phyloP scores from a whole-genome alignment of 768 basidiomycete species.

The Trametes meyenii region DNA sequence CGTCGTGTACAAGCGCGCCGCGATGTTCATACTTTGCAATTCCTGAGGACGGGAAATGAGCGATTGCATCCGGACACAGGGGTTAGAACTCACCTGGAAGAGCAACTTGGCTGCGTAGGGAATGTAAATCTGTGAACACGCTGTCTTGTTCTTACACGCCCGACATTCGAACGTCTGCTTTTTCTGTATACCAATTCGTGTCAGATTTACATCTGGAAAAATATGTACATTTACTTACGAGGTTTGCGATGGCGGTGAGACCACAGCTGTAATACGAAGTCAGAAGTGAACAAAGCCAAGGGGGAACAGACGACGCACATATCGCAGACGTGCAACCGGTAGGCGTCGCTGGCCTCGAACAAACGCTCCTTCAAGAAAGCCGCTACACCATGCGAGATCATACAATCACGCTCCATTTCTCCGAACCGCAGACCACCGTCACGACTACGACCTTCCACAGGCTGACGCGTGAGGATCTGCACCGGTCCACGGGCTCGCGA shows the following conservation, averaged over 20 bases:
- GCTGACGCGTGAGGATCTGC: constrained; percentile 96
- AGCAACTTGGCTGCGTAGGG: constrained; percentile 97
- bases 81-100: constrained; percentile 71
- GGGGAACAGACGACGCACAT: constrained; percentile 60
- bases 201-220: constrained; percentile 1
- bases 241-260: constrained; percentile 94
- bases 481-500: constrained; percentile 96
- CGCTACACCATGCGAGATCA: constrained; percentile 99
- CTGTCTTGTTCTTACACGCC: constrained; percentile 96
- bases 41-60: constrained; percentile 50
- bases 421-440: constrained; percentile 99
- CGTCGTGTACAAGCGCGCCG: constrained; percentile 82
- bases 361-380: constrained; percentile 97
- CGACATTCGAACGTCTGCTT: constrained; percentile 99
- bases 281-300: constrained; percentile 13
- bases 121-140: constrained; percentile 87
- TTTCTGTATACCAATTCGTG: constrained; percentile 54
- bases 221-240: constrained; percentile 53
- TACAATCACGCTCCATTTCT: constrained; percentile 99
- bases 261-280: constrained; percentile 65
- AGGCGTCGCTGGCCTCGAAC: constrained; percentile 91
- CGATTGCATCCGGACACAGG: not conserved
- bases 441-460: constrained; percentile 97
- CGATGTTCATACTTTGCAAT: constrained; percentile 95
- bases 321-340: constrained; percentile 94